Evolutionary conservation across 2,329 filamentous ascomycete species (phyloP), one percentile per base, ranked within the genome.

Genomic region (Monosporascus sp.): DNA sequence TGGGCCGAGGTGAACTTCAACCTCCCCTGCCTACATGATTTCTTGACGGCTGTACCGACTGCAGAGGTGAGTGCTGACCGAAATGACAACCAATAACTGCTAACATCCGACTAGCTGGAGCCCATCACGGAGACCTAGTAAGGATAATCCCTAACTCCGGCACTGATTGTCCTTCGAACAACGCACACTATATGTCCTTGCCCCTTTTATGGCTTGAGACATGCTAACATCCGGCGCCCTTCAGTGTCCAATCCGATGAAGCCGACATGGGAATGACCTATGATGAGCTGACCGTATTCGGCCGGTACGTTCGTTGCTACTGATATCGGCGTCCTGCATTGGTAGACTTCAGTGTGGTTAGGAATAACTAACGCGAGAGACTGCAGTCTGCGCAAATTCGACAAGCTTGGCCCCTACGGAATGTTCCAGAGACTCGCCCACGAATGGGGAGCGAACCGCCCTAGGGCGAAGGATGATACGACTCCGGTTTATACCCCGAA

Each of bases 1-100:
- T 90, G 82, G 77, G 80, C 84, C 2, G 68, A 74, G 50, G 71
- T 66, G 18, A 71, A 77, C 37, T 90, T 88, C 62, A 67, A 78
- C 5, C 69, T 92, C 1, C 84, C 85, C 0, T 81, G 87, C 50
- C 77, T 90, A 1, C 68, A 81, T 9, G 76, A 82, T 9, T 92
- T 91, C 70, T 68, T 91, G 39, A 73, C 75, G 14, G 86, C 84
- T 0, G 72, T 75, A 0, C 83, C 83, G 3, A 85, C 82, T 0
- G 83, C 83, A 4, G 84, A 86, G 43, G 43, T 46, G 8, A 31
- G 43, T 27, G 20, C 25, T 27, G 8, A 14, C 17, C 14, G 8
- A 3, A 22, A 17, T 27, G 22, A 46, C 20, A 31, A 27, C n/a
- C 5, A 25, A 27, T 17, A 27, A 17, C 25, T 46, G 22, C 22